Evolutionary conservation across 2,329 filamentous ascomycete species (phyloP).

Genomic region (Lithohypha guttulata): DNA sequence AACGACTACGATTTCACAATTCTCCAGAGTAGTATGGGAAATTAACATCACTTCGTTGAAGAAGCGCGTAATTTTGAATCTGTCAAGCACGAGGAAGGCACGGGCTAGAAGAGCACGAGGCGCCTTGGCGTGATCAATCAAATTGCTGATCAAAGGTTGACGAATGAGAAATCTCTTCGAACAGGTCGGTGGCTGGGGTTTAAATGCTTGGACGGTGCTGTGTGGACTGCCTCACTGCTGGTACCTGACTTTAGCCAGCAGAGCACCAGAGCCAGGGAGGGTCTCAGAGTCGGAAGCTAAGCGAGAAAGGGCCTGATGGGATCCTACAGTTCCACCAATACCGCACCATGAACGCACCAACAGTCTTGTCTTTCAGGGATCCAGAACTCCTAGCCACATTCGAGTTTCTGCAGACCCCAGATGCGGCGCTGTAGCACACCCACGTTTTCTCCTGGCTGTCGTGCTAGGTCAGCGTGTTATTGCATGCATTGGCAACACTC

Average conservation of each 20-base stretch:
- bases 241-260: slow-evolving; percentile 3
- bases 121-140: background rate
- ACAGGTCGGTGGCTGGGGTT: too few relatives aligned
- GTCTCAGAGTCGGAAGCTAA: background rate
- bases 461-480: background rate
- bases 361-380: background rate
- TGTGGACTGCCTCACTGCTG: background rate
- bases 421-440: background rate
- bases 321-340: slow-evolving; percentile 2
- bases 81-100: background rate
- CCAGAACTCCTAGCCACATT: background rate
- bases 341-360: slow-evolving; percentile 6
- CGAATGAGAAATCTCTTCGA: slow-evolving; percentile 1
- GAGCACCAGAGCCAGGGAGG: background rate
- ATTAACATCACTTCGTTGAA: background rate
- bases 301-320: background rate
- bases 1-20: too few relatives aligned
- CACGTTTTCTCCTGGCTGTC: slow-evolving; percentile 7
- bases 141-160: background rate
- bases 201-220: too few relatives aligned
- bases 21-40: too few relatives aligned
- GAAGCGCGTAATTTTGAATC: background rate
- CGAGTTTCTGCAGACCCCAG: slow-evolving; percentile 6
- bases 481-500: too few relatives aligned
- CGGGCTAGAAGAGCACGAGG: background rate